These are phyloP conservation scores for Blastobotrys parvus DNA, from an alignment of 805 yeast genomes.

Conservation along the genomic window DNA sequence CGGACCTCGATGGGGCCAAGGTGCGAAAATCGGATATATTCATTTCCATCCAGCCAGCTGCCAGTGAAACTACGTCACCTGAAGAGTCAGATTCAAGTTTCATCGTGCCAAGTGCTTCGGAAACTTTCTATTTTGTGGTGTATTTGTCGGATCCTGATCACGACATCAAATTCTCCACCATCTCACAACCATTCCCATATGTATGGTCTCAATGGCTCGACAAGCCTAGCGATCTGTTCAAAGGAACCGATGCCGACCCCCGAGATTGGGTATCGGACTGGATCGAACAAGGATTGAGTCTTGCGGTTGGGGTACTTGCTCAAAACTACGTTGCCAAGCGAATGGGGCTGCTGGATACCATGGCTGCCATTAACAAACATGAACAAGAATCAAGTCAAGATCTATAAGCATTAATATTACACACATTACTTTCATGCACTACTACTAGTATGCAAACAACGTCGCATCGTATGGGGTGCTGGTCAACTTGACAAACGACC, in stretches of 20 bases:
- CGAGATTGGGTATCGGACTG: constrained; percentile 74
- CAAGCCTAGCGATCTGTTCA: constrained; percentile 27
- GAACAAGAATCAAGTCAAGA: not conserved
- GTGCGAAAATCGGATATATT: constrained; percentile 50
- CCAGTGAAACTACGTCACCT: constrained; percentile 25
- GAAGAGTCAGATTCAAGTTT: not conserved
- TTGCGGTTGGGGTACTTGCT: constrained; percentile 78
- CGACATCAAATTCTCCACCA: constrained; percentile 59
- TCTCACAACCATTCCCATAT: constrained; percentile 84
- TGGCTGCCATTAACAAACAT: constrained; percentile 1
- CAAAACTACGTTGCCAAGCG: constrained; percentile 85
- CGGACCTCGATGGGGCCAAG: constrained; percentile 6
- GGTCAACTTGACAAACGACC: constrained; percentile 34
- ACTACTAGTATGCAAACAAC: too few relatives aligned
- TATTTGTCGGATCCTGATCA: constrained; percentile 74
- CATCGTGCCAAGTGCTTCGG: constrained; percentile 31
- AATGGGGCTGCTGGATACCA: constrained; percentile 54
- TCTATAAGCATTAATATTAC: too few relatives aligned
- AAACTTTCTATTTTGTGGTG: constrained; percentile 65
- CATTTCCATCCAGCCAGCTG: constrained; percentile 57
- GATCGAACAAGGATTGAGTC: constrained; percentile 69
- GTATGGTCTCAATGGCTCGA: constrained; percentile 94
- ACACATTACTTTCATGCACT: not conserved
- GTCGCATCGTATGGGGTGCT: too few relatives aligned
- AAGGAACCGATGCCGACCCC: constrained; percentile 55